Base-by-base conservation (phyloP, 108 stramenopile species). In the Skeletonema costatum region DNA sequence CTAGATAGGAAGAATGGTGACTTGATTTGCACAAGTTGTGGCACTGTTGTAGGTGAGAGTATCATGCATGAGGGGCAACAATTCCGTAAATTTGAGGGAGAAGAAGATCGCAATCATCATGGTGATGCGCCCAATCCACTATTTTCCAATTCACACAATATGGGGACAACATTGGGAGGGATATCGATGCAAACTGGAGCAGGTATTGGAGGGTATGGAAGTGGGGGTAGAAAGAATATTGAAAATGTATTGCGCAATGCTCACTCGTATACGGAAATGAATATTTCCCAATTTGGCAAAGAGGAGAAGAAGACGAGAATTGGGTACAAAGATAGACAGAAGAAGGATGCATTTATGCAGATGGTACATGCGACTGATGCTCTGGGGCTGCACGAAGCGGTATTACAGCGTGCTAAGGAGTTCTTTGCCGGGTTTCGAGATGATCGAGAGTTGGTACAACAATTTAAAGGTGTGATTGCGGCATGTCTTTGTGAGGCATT, bases 241-340 rank as follows among this genome's bases (percentile, higher is more conserved):
- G 95, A 96, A 82, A 89, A 85, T 10, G 60, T 96, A 17, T 66
- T 96, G 58, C 72, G 92, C 48, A 94, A 96, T 72, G 90, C 93
- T 3, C 91, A 94, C 75, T 86, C 90, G 19, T 94, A 90, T 42
- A 91, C 77, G 9, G 93, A 97, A 71, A 72, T 97, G 71, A 95
- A 95, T 66, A 89, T 95, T 64, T 87, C 86, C 7, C 90, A 94
- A 71, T 93, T 93, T 74, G 96, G 96, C 19, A 95, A 93, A 63
- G 92, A 89, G 2, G 93, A 97, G 73, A 87, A 88, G 63, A 87
- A 88, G 16, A 97, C 96, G 32, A 84, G 96, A 29, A 83, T 86
- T 9, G 96, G 96, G 19, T 97, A 97, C 85, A 97, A 97, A 75
- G 96, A 97, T 84, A 79, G 86, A 70, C 92, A 94, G 79, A 97